Conservation (phyloP, 257 asterid genomes). For the Mitragyna speciosa region DNA sequence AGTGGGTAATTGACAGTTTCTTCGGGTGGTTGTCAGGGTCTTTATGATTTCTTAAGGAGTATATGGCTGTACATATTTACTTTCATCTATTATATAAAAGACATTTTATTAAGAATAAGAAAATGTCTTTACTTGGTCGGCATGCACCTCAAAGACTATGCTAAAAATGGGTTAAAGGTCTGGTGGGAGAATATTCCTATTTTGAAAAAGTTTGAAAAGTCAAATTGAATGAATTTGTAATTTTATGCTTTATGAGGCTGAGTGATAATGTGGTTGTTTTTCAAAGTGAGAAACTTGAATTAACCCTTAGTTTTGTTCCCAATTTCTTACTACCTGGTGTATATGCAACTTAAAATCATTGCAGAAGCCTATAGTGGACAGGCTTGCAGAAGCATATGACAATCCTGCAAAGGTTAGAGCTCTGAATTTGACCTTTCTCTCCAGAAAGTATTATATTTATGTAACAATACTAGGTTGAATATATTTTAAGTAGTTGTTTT, state of each 20-base stretch:
- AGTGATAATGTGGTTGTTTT: background rate
- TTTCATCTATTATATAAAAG: background rate
- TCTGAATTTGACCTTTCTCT: background rate
- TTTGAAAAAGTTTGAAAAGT: background rate
- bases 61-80: background rate
- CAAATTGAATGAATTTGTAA: background rate
- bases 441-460: background rate
- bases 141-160: background rate
- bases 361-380: slow-evolving; percentile 89
- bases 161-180: background rate
- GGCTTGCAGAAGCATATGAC: slow-evolving; percentile 87
- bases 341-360: slow-evolving; percentile 14
- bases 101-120: background rate
- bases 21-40: background rate
- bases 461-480: background rate
- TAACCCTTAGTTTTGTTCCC: slow-evolving; percentile 11
- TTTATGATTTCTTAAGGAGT: background rate
- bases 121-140: too few species aligned
- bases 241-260: background rate
- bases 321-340: background rate
- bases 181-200: background rate
- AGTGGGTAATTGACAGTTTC: background rate
- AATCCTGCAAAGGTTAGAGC: slow-evolving; percentile 63
- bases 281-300: background rate
- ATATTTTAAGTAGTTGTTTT: slow-evolving; percentile 17